Evolutionary conservation across 192 early-diverging fungal species (phyloP).

Genomic region (Spizellomyces sp.): DNA sequence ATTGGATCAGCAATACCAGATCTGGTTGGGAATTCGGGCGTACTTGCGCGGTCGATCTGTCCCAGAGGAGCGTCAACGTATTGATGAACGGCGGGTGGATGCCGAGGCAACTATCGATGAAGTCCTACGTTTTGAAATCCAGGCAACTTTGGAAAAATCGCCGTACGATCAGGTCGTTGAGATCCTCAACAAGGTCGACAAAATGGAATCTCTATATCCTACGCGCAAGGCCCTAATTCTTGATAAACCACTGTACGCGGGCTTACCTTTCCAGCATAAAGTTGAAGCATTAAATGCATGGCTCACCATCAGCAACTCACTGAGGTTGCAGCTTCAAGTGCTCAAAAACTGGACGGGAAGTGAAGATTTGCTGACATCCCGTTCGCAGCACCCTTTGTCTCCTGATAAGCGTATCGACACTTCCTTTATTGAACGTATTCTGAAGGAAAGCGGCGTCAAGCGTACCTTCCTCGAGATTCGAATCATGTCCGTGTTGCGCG

Average conservation of each 20-base stretch:
- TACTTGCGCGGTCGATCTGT: constrained; percentile 60
- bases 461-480: constrained; percentile 62
- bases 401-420: constrained; percentile 52
- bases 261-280: constrained; percentile 65
- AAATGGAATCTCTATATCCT: constrained; percentile 77
- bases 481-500: constrained; percentile 60
- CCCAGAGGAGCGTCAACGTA: constrained; percentile 64
- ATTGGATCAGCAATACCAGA: constrained; percentile 52
- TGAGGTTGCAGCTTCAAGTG: constrained; percentile 74
- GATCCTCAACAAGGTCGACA: constrained; percentile 75
- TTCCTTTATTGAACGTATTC: constrained; percentile 82
- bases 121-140: constrained; percentile 66
- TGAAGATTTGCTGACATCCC: constrained; percentile 60
- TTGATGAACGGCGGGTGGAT: constrained; percentile 67
- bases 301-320: constrained; percentile 69
- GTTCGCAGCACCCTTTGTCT: constrained; percentile 51
- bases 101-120: constrained; percentile 59
- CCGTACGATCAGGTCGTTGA: constrained; percentile 65
- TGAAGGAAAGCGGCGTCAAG: constrained; percentile 80
- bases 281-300: constrained; percentile 76
- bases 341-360: constrained; percentile 83
- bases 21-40: constrained; percentile 78
- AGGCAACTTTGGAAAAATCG: constrained; percentile 33
- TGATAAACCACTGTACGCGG: constrained; percentile 72
- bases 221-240: constrained; percentile 60